Evolutionary conservation across 257 asterid genomes (phyloP), one percentile per base, ranked within the genome.

Genomic region (Gardenia jasminoides): DNA sequence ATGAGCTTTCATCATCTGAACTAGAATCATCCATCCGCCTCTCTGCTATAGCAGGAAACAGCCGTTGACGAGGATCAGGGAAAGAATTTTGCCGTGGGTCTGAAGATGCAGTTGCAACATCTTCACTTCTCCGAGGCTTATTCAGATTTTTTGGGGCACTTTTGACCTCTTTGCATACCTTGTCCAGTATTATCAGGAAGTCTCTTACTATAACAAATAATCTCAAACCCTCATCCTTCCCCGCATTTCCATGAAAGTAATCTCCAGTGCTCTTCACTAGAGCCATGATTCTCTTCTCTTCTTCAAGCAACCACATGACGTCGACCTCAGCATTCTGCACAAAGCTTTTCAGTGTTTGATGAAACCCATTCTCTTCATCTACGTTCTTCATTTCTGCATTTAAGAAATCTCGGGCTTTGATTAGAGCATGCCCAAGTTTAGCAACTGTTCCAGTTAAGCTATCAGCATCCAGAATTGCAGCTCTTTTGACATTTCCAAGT

Each of bases 191-290:
- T 65, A 91, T 70, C 44, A 94, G 87, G 72, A 94, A 92, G 86
- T 93, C 97, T 3, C 98, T 83, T 65, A 94, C 98, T 30, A 89
- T 83, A 6, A 84, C 86, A 62, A 94, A 94, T 76, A 94, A 83
- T 61, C 98, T 85, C 83, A 93, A 81, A 9, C 98, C 98, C 88
- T 94, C 98, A 12, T 91, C 98, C 86, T 91, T 92, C 61, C 91
- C 97, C 0, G 97, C 82, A 70, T 85, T 90, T 67, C 97, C 97
- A 65, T 94, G 98, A 90, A 92, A 94, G 82, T 94, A 94, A 87
- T 91, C 98, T 16, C 88, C 94, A 0, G 96, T 88, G 86, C 85
- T 92, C 90, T 90, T 94, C 83, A 94, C 96, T 46, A 90, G 79
- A 43, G 91, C 87, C 97, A 90, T 91, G 36, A 94, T 91, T 76